phyloP scores from a whole-genome alignment of 371 early-diverging fungal genomes.

The Capillidium heterosporum region DNA sequence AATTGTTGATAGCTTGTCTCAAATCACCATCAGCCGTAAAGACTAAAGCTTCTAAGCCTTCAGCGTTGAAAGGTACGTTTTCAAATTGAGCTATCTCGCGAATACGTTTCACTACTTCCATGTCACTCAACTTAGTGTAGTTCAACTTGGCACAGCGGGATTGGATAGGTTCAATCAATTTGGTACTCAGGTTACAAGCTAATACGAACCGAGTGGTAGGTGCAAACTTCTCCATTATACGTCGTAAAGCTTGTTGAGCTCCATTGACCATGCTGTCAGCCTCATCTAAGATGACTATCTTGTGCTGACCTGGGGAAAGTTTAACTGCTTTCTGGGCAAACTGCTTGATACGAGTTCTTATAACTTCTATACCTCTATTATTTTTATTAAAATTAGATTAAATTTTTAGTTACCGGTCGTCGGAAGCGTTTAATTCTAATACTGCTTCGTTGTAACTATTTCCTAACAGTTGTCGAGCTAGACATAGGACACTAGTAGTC shows the following conservation, averaged over 20 bases:
- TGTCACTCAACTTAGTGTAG: constrained; percentile 57
- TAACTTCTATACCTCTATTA: constrained; percentile 90
- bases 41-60: constrained; percentile 82
- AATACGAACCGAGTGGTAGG: constrained; percentile 92
- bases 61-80: constrained; percentile 58
- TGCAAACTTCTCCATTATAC: constrained; percentile 95
- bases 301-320: constrained; percentile 73
- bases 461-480: constrained; percentile 76
- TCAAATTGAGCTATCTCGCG: constrained; percentile 70
- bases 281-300: constrained; percentile 97
- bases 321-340: constrained; percentile 97
- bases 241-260: constrained; percentile 92
- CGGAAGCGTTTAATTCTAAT: constrained; percentile 96
- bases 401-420: constrained; percentile 62
- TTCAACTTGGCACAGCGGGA: constrained; percentile 92
- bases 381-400: not conserved
- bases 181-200: constrained; percentile 92
- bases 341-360: constrained; percentile 91
- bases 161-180: constrained; percentile 99
- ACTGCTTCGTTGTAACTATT: constrained; percentile 74
- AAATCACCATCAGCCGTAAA: constrained; percentile 97
- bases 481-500: constrained; percentile 88
- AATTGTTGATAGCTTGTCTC: constrained; percentile 95
- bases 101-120: constrained; percentile 59
- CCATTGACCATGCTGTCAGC: constrained; percentile 92